A percentile compares a stretch with the other conserved stretches of the same genome.
phyloP scores from a whole-genome alignment of 148 eudicot genomes.

The Rhododendron kiyosumense region DNA sequence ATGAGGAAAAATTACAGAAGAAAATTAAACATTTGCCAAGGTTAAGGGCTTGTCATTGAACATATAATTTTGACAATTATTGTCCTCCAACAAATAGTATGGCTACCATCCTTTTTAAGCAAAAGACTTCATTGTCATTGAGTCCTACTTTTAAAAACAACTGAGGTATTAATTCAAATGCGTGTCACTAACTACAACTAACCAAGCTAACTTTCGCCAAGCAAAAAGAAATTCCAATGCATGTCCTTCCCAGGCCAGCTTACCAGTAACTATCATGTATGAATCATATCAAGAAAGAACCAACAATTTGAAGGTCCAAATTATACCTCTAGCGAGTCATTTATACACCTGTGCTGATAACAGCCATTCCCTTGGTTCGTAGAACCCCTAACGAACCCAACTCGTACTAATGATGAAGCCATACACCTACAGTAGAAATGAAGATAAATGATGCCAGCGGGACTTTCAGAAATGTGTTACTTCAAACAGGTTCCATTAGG shows the following conservation, averaged over 20 bases:
- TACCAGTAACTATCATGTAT: background rate
- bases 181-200: background rate
- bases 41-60: background rate
- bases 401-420: conserved; percentile 92
- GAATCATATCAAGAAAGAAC: background rate
- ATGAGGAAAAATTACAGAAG: background rate
- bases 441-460: background rate
- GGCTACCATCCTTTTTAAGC: background rate
- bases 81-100: background rate
- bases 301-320: background rate
- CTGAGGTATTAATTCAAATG: background rate
- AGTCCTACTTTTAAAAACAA: background rate
- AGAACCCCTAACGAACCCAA: conserved; percentile 94
- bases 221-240: background rate
- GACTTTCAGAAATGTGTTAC: background rate
- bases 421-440: conserved; percentile 61
- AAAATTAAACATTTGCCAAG: background rate
- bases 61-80: background rate
- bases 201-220: background rate
- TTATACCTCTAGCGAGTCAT: conserved; percentile 73
- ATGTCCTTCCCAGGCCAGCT: background rate
- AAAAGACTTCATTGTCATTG: background rate
- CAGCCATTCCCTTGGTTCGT: conserved; percentile 96
- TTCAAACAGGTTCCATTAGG: background rate
- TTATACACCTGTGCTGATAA: conserved; percentile 84